phyloP scores from a whole-genome alignment of 192 early-diverging fungal genomes.

The Rhizophagus clarus region DNA sequence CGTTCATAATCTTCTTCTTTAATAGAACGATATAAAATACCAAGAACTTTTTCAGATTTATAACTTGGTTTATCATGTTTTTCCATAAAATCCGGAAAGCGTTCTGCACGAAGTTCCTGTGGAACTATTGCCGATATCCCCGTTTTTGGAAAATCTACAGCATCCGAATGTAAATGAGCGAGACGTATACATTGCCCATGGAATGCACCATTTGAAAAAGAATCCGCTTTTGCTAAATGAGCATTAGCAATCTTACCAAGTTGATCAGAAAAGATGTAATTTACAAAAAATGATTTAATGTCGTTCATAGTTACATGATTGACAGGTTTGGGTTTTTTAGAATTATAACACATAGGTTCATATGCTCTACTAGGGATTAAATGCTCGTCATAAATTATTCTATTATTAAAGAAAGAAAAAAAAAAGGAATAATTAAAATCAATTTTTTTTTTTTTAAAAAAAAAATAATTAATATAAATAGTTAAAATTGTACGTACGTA shows the following conservation, averaged over 20 bases:
- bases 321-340: constrained; percentile 33
- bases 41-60: constrained; percentile 53
- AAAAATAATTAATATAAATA: background rate
- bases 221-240: constrained; percentile 67
- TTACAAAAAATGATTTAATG: constrained; percentile 64
- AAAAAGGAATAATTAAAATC: background rate
- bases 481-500: constrained; percentile 44
- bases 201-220: constrained; percentile 42
- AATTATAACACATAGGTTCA: constrained; percentile 57
- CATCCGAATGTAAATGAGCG: constrained; percentile 69
- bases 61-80: constrained; percentile 57
- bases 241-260: constrained; percentile 72
- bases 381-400: constrained; percentile 57
- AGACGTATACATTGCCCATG: constrained; percentile 55
- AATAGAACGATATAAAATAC: constrained; percentile 55
- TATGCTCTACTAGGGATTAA: constrained; percentile 46
- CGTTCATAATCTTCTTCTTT: constrained; percentile 45
- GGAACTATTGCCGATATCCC: constrained; percentile 55
- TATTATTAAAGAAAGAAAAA: constrained; percentile 16
- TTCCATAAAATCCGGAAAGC: constrained; percentile 77
- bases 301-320: constrained; percentile 50
- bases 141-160: constrained; percentile 79
- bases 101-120: constrained; percentile 40
- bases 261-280: constrained; percentile 64
- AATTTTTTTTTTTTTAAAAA: background rate